Conservation (phyloP, 257 asterid genomes). For the Phtheirospermum japonicum region DNA sequence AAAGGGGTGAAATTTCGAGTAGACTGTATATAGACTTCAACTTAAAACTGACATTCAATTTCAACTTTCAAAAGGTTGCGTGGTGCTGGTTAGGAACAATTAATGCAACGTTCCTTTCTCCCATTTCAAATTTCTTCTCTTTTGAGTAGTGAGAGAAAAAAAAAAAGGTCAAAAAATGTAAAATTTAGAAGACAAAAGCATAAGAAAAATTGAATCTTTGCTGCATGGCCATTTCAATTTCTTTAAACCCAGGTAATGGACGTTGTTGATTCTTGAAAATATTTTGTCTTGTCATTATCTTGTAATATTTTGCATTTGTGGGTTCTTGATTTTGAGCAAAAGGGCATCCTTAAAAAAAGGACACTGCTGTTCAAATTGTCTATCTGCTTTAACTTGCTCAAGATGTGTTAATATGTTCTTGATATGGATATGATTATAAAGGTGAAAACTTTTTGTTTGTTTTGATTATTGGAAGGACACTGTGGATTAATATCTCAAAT, state of each 20-base stretch:
- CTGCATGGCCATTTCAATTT: conserved; percentile 37
- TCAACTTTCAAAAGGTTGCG: conserved; percentile 35
- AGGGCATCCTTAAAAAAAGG: conserved; percentile 18
- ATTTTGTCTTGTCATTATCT: conserved; percentile 24
- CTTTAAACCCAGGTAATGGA: conserved; percentile 34
- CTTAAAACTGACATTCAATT: conserved; percentile 25
- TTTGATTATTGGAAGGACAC: too few relatives aligned
- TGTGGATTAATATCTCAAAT: conserved; percentile 27
- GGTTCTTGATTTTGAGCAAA: conserved; percentile 31
- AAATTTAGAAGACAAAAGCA: neutral
- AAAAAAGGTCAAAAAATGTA: conserved; percentile 15
- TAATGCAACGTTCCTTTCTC: conserved; percentile 25
- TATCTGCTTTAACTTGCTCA: too few relatives aligned
- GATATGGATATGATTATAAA: conserved; percentile 8
- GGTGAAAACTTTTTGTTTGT: conserved; percentile 31
- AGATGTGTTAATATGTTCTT: neutral
- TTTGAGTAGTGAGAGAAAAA: neutral
- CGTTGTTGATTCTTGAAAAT: conserved; percentile 35
- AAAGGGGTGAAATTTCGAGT: neutral
- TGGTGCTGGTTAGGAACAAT: conserved; percentile 28
- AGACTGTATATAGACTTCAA: neutral
- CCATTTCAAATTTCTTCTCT: conserved; percentile 14
- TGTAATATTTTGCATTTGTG: conserved; percentile 22
- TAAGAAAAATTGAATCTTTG: conserved; percentile 11
- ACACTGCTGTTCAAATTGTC: too few relatives aligned